These are phyloP conservation scores for Chlorencoelia australis DNA, from an alignment of 2,329 filamentous ascomycete genomes.

Conservation along the genomic window DNA sequence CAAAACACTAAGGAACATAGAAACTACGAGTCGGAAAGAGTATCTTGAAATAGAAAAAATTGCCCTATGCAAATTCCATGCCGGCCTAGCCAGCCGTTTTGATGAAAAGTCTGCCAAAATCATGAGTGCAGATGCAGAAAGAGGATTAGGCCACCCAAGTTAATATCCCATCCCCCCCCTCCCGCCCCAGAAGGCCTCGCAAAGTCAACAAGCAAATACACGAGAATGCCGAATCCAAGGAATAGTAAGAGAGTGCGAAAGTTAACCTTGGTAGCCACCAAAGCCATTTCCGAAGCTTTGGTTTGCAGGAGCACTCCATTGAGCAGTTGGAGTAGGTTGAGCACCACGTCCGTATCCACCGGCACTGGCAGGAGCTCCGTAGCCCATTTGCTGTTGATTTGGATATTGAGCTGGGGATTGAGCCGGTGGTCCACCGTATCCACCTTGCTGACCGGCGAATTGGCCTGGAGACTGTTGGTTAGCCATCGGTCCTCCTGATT, in stretches of 20 bases:
- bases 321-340: conserved; percentile 30
- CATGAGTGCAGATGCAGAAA: conserved; percentile 17
- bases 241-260: conserved; percentile 4
- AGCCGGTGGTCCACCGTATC: conserved; percentile 51
- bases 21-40: conserved; percentile 21
- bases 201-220: conserved; percentile 13
- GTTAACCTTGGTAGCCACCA: conserved; percentile 50
- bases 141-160: conserved; percentile 15
- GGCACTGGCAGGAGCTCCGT: conserved; percentile 63
- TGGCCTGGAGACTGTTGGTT: conserved; percentile 31
- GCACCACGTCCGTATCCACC: conserved; percentile 76
- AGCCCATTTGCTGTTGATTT: conserved; percentile 62
- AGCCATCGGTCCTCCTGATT: conserved; percentile 29
- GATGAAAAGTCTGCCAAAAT: conserved; percentile 14
- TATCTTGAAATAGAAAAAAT: conserved; percentile 22
- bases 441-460: conserved; percentile 56
- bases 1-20: conserved; percentile 22
- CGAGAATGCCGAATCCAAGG: conserved; percentile 7
- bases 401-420: conserved; percentile 53
- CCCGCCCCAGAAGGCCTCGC: conserved; percentile 12
- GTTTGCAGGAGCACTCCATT: conserved; percentile 42
- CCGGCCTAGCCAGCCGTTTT: conserved; percentile 20
- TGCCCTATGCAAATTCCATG: conserved; percentile 23
- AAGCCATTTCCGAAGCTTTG: conserved; percentile 55
- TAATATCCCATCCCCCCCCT: conserved; percentile 19